phyloP scores from a whole-genome alignment of 208 protist genomes.

The Leptomonas seymouri region DNA sequence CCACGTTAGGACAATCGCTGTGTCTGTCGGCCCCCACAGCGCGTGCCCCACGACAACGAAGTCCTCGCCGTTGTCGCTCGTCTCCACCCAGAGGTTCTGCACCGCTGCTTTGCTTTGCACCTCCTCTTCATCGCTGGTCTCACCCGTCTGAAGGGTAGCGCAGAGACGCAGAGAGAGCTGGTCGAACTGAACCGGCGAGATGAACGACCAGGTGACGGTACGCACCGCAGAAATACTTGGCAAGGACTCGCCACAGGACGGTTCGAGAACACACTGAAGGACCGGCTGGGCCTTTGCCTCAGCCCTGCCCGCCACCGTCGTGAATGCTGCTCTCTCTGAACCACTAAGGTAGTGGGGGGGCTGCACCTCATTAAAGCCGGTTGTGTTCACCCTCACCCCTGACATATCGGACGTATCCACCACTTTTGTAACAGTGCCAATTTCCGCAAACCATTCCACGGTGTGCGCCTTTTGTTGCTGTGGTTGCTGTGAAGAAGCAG shows the following conservation, averaged over 20 bases:
- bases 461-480: background rate
- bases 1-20: slow-evolving; percentile 40
- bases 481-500: background rate
- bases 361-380: slow-evolving; percentile 53
- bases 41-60: slow-evolving; percentile 45
- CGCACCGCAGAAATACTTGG: background rate
- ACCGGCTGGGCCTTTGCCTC: slow-evolving; percentile 6
- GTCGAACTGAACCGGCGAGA: slow-evolving; percentile 18
- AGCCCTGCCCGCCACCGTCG: background rate
- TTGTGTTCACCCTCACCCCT: slow-evolving; percentile 33
- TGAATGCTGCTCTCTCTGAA: background rate
- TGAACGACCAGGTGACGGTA: slow-evolving; percentile 31
- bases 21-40: slow-evolving; percentile 16
- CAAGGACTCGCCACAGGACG: background rate
- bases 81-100: slow-evolving; percentile 63
- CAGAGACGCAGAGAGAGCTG: slow-evolving; percentile 22
- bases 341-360: slow-evolving; percentile 23
- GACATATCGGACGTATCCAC: slow-evolving; percentile 34
- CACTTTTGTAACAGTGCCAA: slow-evolving; percentile 17
- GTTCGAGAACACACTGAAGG: slow-evolving; percentile 13
- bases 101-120: slow-evolving; percentile 9
- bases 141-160: background rate
- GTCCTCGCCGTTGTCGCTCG: slow-evolving; percentile 75
- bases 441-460: slow-evolving; percentile 61
- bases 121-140: background rate